Evolutionary conservation across 306 rosid species (phyloP).

Genomic region (Ormosia semicastrata): DNA sequence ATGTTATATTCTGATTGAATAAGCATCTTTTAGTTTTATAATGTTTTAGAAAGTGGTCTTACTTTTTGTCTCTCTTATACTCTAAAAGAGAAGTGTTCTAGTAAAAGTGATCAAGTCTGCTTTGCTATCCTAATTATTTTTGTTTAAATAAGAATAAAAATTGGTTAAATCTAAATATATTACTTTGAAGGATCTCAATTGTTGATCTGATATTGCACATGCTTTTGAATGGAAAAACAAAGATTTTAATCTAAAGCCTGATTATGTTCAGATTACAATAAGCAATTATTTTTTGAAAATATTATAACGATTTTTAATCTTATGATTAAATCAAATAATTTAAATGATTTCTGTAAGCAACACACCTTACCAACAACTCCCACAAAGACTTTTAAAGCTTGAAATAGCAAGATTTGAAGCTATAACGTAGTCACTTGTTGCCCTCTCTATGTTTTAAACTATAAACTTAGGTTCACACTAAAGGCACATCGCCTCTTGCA

Average conservation of each 20-base stretch:
- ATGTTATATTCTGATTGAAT: slow-evolving; percentile 27
- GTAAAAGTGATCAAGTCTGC: background rate
- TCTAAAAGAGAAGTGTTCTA: background rate
- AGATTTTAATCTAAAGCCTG: slow-evolving; percentile 6
- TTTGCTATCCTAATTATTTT: background rate
- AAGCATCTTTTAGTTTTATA: slow-evolving; percentile 14
- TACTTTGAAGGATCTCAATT: slow-evolving; percentile 7
- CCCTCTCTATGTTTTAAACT: no score
- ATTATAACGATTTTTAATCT: background rate
- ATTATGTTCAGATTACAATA: background rate
- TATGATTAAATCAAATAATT: background rate
- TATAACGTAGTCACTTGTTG: background rate
- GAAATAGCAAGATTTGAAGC: background rate
- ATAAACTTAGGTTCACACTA: background rate
- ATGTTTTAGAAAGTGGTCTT: background rate
- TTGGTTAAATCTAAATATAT: background rate
- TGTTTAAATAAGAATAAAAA: background rate
- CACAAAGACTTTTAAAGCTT: background rate
- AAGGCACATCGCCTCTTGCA: background rate
- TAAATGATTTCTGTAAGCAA: background rate
- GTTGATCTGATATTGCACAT: slow-evolving; percentile 20
- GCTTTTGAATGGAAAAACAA: slow-evolving; percentile 23
- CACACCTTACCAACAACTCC: background rate
- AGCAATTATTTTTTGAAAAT: background rate
- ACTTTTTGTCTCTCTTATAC: background rate